A percentile compares a stretch with the other conserved stretches of the same genome.
phyloP scores from a whole-genome alignment of 1,139 yeast species.

The Taphrina confusa region DNA sequence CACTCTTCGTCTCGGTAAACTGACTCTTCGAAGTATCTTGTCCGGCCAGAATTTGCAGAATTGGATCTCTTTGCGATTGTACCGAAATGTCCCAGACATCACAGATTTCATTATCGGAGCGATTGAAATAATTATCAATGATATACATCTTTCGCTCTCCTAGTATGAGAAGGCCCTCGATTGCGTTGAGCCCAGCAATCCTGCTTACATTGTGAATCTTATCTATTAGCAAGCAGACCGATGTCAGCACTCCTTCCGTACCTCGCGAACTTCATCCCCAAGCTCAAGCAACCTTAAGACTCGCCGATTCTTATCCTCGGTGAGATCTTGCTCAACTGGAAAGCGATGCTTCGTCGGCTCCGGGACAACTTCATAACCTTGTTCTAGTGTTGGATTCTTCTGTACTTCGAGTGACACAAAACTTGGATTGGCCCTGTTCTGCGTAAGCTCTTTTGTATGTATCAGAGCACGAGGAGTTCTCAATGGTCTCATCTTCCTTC shows the following conservation, averaged over 20 bases:
- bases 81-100: conserved; percentile 68
- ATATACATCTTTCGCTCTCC: conserved; percentile 66
- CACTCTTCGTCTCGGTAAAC: not conserved
- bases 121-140: conserved; percentile 66
- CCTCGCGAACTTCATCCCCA: conserved; percentile 67
- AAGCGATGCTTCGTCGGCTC: conserved; percentile 12
- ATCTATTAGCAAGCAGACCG: not conserved
- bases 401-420: not conserved
- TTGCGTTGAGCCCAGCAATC: conserved; percentile 68
- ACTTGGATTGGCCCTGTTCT: not conserved
- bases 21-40: conserved; percentile 39
- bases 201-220: conserved; percentile 61
- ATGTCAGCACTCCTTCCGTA: conserved; percentile 50
- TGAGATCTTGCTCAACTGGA: conserved; percentile 50
- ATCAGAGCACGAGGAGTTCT: not conserved
- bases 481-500: conserved; percentile 56
- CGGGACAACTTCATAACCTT: conserved; percentile 6
- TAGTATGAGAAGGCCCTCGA: conserved; percentile 69
- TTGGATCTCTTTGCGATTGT: conserved; percentile 60
- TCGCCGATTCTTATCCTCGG: conserved; percentile 72
- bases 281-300: conserved; percentile 65
- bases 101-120: conserved; percentile 60
- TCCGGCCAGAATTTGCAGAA: conserved; percentile 59
- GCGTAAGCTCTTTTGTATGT: not conserved
- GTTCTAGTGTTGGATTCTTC: no score